Evolutionary conservation across 2,329 filamentous ascomycete species (phyloP).

Genomic region (Xylaria sp.): DNA sequence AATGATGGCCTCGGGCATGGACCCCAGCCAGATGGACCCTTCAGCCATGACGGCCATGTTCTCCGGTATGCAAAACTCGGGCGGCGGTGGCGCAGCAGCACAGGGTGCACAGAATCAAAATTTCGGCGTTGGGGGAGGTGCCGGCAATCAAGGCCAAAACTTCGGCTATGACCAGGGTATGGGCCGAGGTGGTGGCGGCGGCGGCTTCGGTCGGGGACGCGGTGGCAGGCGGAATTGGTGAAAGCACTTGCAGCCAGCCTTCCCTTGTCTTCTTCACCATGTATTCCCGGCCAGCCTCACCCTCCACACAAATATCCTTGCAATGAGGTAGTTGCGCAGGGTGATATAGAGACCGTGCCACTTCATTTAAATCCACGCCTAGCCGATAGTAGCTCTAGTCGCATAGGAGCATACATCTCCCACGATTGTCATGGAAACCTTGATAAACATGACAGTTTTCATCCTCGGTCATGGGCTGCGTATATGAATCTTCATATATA

Average conservation of each 20-base stretch:
- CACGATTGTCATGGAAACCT: background rate
- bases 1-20: conserved; percentile 74
- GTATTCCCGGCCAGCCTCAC: background rate
- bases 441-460: background rate
- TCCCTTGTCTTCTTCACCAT: background rate
- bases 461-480: background rate
- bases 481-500: background rate
- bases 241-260: conserved; percentile 7
- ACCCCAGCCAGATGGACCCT: conserved; percentile 74
- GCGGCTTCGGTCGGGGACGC: conserved; percentile 47
- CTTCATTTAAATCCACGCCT: background rate
- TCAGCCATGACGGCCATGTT: conserved; percentile 70
- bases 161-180: conserved; percentile 56
- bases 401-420: background rate
- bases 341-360: background rate
- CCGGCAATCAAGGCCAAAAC: conserved; percentile 63
- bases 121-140: conserved; percentile 60
- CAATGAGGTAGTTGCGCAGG: background rate
- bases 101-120: conserved; percentile 64
- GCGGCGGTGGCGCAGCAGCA: conserved; percentile 53
- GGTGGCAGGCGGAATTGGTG: conserved; percentile 50
- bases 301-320: background rate
- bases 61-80: conserved; percentile 64
- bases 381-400: background rate
- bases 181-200: conserved; percentile 44